These are phyloP conservation scores for Recurvomyces mirabilis DNA, from an alignment of 495 filamentous ascomycete species.

Conservation along the genomic window DNA sequence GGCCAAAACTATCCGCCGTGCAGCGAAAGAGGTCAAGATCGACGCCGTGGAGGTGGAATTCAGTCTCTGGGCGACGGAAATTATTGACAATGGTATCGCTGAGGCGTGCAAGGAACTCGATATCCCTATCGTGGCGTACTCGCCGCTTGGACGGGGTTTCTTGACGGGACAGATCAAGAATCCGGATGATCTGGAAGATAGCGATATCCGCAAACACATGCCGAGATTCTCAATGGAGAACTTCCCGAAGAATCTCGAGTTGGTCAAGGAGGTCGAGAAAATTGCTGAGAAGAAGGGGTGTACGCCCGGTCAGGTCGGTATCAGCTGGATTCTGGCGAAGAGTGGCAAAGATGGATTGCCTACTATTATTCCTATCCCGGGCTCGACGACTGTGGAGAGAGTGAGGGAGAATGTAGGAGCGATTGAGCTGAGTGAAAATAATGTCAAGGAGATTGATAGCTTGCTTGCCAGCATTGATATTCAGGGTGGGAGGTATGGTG, in stretches of 20 bases:
- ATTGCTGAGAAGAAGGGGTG: conserved; percentile 59
- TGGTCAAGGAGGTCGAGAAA: conserved; percentile 53
- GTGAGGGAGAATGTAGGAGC: conserved; percentile 32
- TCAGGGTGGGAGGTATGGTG: conserved; percentile 28
- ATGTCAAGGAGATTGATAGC: conserved; percentile 30
- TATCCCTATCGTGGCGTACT: conserved; percentile 64
- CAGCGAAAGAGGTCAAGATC: conserved; percentile 58
- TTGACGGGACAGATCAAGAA: conserved; percentile 52
- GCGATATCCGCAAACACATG: conserved; percentile 41
- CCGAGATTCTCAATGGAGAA: conserved; percentile 60
- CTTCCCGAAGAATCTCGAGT: conserved; percentile 61
- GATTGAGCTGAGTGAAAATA: conserved; percentile 28
- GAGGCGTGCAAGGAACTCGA: conserved; percentile 55
- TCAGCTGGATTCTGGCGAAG: conserved; percentile 56
- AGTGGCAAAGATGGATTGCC: conserved; percentile 50
- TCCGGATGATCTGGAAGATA: conserved; percentile 48
- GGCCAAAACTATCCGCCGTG: conserved; percentile 63
- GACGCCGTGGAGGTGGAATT: conserved; percentile 70
- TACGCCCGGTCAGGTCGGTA: conserved; percentile 64
- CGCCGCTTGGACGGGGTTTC: conserved; percentile 41
- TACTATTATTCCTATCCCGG: conserved; percentile 75
- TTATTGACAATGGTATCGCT: conserved; percentile 63
- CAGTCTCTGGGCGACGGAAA: conserved; percentile 55
- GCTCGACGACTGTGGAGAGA: conserved; percentile 39
- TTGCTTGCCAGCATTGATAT: conserved; percentile 26